Evolutionary conservation across 2,329 filamentous ascomycete genomes (phyloP).

Genomic region (Fusarium buxicola): DNA sequence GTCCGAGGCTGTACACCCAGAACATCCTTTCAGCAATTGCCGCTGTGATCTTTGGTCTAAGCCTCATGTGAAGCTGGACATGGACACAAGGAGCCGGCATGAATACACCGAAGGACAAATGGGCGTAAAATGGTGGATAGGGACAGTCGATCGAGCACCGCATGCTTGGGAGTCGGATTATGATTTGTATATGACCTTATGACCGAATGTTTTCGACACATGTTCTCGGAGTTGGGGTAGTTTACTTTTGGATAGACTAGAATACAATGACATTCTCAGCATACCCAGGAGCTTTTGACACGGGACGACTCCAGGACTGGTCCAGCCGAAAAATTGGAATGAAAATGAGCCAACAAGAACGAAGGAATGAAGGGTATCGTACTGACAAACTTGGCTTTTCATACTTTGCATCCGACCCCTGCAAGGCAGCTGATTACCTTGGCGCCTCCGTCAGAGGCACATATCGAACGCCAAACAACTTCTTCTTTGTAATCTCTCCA

Average conservation of each 20-base stretch:
- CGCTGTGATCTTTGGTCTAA: constrained; percentile 31
- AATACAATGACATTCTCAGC: not conserved
- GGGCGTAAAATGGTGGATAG: not conserved
- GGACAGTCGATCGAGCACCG: not conserved
- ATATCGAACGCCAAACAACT: constrained; percentile 78
- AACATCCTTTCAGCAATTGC: constrained; percentile 26
- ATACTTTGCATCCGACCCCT: not conserved
- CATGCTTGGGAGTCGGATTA: constrained; percentile 1
- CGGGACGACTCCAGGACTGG: too few relatives aligned
- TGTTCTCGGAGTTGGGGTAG: not conserved
- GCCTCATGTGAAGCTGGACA: constrained; percentile 6
- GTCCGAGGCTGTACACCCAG: constrained; percentile 18
- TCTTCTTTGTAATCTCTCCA: constrained; percentile 70
- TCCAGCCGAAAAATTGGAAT: too few relatives aligned
- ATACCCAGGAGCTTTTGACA: not conserved
- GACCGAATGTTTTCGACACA: not conserved
- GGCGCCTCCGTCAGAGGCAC: constrained; percentile 82
- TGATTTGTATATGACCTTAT: constrained; percentile 6
- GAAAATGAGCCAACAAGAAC: too few relatives aligned
- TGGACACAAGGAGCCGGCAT: too few relatives aligned
- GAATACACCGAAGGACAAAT: not conserved
- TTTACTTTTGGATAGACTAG: not conserved
- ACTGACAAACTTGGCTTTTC: not conserved
- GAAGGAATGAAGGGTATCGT: constrained; percentile 1
- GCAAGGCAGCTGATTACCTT: not conserved